These are phyloP conservation scores for Caloboletus firmus DNA, from an alignment of 1,284 basidiomycete genomes.

Conservation along the genomic window DNA sequence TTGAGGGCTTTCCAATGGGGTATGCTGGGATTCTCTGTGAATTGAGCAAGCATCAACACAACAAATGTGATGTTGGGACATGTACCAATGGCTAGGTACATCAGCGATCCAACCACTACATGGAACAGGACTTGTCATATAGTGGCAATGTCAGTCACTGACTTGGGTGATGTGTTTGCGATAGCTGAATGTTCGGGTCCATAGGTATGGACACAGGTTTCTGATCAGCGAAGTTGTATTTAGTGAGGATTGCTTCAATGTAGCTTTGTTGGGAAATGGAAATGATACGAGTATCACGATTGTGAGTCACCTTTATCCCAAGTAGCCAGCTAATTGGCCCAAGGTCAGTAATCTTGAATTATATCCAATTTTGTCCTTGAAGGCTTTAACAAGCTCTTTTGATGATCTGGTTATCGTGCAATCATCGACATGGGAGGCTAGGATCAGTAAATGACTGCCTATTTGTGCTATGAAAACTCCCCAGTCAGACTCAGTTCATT, in stretches of 20 bases:
- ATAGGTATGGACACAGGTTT: neutral
- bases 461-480: too few species aligned
- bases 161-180: fast-evolving
- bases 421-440: neutral
- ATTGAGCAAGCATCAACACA: neutral
- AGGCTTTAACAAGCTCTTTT: neutral
- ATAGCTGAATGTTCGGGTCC: neutral
- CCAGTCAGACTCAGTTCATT: too few species aligned
- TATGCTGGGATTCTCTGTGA: neutral
- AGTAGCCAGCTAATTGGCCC: neutral
- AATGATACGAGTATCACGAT: fast-evolving
- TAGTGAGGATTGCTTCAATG: neutral
- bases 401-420: neutral
- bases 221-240: fast-evolving
- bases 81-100: neutral
- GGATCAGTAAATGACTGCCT: neutral
- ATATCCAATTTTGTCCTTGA: neutral
- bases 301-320: neutral
- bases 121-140: neutral
- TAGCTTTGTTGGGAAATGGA: neutral
- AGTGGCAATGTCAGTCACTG: fast-evolving
- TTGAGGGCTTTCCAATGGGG: neutral
- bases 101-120: neutral
- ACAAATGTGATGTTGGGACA: neutral
- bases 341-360: neutral